These are phyloP conservation scores for Penicillium sp. DNA, from an alignment of 2,329 filamentous ascomycete genomes.

Conservation along the genomic window DNA sequence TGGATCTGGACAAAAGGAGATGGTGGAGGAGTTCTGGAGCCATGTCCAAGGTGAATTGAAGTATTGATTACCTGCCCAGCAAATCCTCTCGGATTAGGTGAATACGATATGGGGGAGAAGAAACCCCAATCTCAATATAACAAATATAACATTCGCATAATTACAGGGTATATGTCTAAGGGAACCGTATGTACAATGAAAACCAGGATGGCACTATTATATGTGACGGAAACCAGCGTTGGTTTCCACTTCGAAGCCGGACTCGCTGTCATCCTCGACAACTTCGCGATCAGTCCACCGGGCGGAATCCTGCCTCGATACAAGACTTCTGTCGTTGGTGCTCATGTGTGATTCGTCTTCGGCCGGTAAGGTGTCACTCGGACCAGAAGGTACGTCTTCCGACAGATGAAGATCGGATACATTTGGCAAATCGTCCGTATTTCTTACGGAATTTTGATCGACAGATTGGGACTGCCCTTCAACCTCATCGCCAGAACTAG, in stretches of 20 bases:
- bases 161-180: conserved; percentile 14
- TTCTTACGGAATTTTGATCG: conserved; percentile 11
- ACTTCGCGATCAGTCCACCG: conserved; percentile 67
- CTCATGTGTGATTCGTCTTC: conserved; percentile 13
- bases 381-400: background rate
- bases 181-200: conserved; percentile 11
- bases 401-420: background rate
- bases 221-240: conserved; percentile 14
- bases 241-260: conserved; percentile 25
- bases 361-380: background rate
- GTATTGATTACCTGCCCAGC: conserved; percentile 24
- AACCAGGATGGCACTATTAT: background rate
- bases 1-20: conserved; percentile 35
- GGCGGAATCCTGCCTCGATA: conserved; percentile 50
- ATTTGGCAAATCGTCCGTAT: background rate
- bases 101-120: background rate
- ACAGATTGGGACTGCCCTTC: conserved; percentile 33
- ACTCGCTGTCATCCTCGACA: conserved; percentile 47
- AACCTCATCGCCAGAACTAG: conserved; percentile 64
- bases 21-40: conserved; percentile 43
- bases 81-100: background rate
- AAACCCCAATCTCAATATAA: background rate
- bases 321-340: conserved; percentile 6
- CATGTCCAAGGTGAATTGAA: conserved; percentile 37
- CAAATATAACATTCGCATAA: background rate